Base-by-base conservation (phyloP, 805 yeast genomes). In the Starmerella davenportii region DNA sequence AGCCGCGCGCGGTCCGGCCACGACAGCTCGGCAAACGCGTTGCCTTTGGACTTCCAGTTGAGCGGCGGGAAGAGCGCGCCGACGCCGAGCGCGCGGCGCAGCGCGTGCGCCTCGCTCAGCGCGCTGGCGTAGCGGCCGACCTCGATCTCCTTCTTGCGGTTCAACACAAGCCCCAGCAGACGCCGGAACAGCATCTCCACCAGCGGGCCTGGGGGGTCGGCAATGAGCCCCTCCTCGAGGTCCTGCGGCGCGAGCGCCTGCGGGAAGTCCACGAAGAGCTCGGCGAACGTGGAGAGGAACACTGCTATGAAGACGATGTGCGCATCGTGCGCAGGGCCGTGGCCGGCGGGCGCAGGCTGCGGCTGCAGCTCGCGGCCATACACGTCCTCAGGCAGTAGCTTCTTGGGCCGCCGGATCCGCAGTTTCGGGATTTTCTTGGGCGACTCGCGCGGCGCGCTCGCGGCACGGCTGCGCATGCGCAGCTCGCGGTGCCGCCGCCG, bases 131-230 rank as follows among this genome's bases (percentile, higher is more conserved):
- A 62, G 30, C 51, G 46, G 8, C 58, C 61, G 5, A 49, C 45
- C 48, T 62, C 66, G 36, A 62, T 51, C 21, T 53, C 56, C 43
- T 62, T 61, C 39, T 61, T 61, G 34, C 66, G 55, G 43, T 62
- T 62, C 21, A 62, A 47, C 14, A 56, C 57, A 4, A 60, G 51
- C 13, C 53, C 51, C 30, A 62, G 47, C 25, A 59, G 46, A 16
- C 62, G 47, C 38, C 61, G 38, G 35, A 60, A 52, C 9, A 48
- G 39, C 35, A 53, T 53, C 20, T 60, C 58, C 2, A 47, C 52
- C 13, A 38, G 32, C 25, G 16, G 39, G 17, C 43, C 37, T 1
- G 54, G 44, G 13, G 52, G 40, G 8, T 43, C 46, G 15, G 41
- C 34, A 1, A 51, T 38, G 15, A 55, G 40, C 5, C 63, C 64